phyloP scores from a whole-genome alignment of 768 basidiomycete species.

The Suillus placidus region DNA sequence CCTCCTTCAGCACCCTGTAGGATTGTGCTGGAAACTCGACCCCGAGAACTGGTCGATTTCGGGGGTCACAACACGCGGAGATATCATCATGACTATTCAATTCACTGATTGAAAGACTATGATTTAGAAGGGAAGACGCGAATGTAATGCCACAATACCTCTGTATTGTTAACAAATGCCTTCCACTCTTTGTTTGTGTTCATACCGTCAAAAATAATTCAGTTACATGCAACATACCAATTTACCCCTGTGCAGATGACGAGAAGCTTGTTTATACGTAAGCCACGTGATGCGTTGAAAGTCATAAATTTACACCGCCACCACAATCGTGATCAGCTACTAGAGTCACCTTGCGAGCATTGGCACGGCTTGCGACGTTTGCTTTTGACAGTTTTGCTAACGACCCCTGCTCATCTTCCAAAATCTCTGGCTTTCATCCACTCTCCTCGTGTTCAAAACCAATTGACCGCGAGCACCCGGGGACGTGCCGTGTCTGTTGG shows the following conservation, averaged over 20 bases:
- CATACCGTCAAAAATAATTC: not conserved
- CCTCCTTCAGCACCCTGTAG: not conserved
- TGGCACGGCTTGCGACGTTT: not conserved
- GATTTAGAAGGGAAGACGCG: not conserved
- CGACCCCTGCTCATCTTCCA: not conserved
- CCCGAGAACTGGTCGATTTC: conserved; percentile 20
- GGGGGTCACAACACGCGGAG: conserved; percentile 24
- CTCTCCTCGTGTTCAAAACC: not conserved
- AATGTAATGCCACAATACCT: not conserved
- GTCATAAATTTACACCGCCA: conserved; percentile 10
- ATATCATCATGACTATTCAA: conserved; percentile 25
- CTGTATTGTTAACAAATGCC: conserved; percentile 34
- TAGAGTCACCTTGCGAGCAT: conserved; percentile 1
- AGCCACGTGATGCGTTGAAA: conserved; percentile 2
- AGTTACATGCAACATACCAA: not conserved
- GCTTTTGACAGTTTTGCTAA: not conserved
- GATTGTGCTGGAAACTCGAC: conserved; percentile 18
- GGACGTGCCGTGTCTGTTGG: conserved; percentile 23
- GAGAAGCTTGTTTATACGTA: not conserved
- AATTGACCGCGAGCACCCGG: conserved; percentile 17
- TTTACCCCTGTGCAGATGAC: conserved; percentile 4
- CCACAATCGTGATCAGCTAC: conserved; percentile 6
- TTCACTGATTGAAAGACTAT: conserved; percentile 12
- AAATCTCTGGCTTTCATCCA: not conserved
- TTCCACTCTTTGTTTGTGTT: not conserved